Evolutionary conservation across 163 green algal genomes (phyloP).

Genomic region (Prototheca wickerhamii): DNA sequence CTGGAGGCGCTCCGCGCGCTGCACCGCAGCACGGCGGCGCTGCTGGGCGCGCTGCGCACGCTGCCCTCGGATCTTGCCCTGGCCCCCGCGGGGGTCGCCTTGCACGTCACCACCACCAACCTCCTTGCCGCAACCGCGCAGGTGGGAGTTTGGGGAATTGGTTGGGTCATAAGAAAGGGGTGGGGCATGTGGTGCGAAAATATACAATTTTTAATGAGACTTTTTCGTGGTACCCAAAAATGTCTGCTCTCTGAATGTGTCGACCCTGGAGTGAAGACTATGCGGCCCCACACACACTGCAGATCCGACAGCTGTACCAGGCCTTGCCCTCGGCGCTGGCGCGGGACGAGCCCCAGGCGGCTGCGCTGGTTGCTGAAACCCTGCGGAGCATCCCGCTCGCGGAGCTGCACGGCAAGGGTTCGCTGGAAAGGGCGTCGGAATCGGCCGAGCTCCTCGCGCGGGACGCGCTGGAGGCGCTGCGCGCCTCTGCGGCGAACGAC

Average conservation of each 20-base stretch:
- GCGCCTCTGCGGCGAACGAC: too few relatives aligned
- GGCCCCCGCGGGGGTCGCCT: neutral
- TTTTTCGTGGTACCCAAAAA: neutral
- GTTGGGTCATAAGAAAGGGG: too few relatives aligned
- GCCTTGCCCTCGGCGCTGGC: neutral
- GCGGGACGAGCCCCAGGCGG: neutral
- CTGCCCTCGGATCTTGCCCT: neutral
- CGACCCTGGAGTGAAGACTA: too few relatives aligned
- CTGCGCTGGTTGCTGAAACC: neutral
- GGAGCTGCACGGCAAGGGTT: neutral
- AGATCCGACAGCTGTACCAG: neutral
- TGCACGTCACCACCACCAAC: neutral
- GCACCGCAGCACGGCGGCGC: neutral
- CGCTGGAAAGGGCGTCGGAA: too few relatives aligned
- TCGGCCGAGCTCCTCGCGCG: too few relatives aligned
- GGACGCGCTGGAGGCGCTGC: too few relatives aligned
- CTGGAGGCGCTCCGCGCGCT: neutral
- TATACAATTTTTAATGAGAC: too few relatives aligned
- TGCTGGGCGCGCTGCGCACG: neutral
- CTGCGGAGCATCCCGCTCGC: neutral
- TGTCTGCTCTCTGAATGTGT: neutral
- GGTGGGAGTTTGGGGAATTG: too few relatives aligned
- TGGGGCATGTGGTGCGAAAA: too few relatives aligned
- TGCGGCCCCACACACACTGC: too few relatives aligned
- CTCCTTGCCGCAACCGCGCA: neutral